Evolutionary conservation across 176 grass and related monocot genomes (phyloP).

Genomic region (Neostapfia colusana): DNA sequence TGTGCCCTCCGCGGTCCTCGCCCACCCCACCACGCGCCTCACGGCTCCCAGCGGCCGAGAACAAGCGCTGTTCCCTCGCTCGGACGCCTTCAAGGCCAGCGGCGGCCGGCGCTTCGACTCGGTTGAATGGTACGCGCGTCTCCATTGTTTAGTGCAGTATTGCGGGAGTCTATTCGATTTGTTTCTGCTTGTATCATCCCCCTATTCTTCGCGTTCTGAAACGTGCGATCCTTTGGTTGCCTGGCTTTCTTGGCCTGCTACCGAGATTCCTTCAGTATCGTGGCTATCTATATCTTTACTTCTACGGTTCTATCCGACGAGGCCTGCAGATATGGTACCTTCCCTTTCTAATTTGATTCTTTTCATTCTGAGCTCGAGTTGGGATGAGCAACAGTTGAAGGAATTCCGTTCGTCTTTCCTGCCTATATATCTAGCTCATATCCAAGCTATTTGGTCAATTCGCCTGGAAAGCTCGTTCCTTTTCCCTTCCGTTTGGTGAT

Average conservation of each 20-base stretch:
- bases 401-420: neutral
- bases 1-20: constrained; percentile 25
- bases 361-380: neutral
- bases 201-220: neutral
- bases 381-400: neutral
- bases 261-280: neutral
- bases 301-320: too few relatives aligned
- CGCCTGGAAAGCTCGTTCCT: neutral
- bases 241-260: constrained; percentile 17
- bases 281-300: too few relatives aligned
- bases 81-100: neutral
- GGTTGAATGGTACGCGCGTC: constrained; percentile 20
- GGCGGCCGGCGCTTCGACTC: neutral
- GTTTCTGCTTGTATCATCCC: neutral
- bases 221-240: constrained; percentile 23
- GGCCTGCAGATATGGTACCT: neutral
- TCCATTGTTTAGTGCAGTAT: neutral
- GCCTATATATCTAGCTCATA: neutral
- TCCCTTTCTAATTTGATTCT: neutral
- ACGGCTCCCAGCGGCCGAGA: neutral
- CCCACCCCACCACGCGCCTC: neutral
- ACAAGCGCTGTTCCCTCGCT: neutral
- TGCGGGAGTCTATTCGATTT: neutral
- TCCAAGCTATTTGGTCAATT: neutral
- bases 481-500: neutral